Evolutionary conservation across 2,329 filamentous ascomycete genomes (phyloP).

Genomic region (Colletotrichum phormii): DNA sequence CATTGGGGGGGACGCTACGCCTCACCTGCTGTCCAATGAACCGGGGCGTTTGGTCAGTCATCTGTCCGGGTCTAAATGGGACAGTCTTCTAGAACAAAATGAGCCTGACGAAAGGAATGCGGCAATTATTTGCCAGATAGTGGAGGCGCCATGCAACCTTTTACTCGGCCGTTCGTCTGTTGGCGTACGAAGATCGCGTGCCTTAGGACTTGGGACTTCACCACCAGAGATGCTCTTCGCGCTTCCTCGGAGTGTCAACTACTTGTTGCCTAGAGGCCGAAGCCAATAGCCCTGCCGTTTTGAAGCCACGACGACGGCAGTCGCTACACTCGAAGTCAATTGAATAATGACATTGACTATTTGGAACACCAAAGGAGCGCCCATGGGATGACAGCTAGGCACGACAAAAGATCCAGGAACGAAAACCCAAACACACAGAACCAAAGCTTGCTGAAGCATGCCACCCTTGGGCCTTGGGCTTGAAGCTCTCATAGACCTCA

Average conservation of each 20-base stretch:
- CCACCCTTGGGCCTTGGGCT: neutral
- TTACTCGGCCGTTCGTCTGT: neutral
- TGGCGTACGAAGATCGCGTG: constrained; percentile 13
- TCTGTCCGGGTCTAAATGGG: neutral
- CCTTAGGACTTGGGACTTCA: constrained; percentile 2
- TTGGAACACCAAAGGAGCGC: neutral
- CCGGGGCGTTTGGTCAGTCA: neutral
- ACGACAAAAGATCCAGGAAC: neutral
- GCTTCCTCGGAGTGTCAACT: constrained; percentile 6
- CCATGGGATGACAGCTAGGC: neutral
- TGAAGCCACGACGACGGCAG: too few species aligned
- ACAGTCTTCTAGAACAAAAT: constrained; percentile 22
- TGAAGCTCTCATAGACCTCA: neutral
- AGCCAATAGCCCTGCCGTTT: neutral
- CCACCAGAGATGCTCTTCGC: neutral
- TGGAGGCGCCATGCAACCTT: neutral
- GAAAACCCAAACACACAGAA: neutral
- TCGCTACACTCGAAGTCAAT: neutral
- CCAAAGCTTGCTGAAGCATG: neutral
- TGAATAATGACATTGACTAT: neutral
- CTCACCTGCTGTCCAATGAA: constrained; percentile 16
- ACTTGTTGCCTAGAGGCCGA: constrained; percentile 6
- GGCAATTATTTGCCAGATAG: constrained; percentile 15
- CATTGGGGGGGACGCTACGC: constrained; percentile 3
- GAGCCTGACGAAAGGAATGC: neutral